A percentile compares a stretch with the other conserved stretches of the same genome.
Conservation (phyloP, 23 red algal species). For the Gracilariopsis chorda region DNA sequence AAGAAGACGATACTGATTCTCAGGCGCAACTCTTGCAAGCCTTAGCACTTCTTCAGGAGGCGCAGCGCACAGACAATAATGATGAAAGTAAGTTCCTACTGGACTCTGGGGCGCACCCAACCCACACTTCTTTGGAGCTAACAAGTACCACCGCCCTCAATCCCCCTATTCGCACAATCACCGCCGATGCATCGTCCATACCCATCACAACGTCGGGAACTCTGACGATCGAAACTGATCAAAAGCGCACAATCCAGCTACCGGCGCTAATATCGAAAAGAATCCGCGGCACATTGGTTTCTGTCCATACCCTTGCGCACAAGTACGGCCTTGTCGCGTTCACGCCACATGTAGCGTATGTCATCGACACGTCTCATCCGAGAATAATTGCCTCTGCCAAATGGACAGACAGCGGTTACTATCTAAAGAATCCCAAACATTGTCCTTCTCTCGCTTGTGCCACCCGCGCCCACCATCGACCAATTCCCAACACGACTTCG, state of each 20-base stretch:
- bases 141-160: too few species aligned
- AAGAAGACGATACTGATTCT: too few species aligned
- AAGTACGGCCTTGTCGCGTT: not conserved
- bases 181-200: too few species aligned
- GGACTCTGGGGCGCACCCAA: not conserved
- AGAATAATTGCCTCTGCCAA: not conserved
- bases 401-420: too few species aligned
- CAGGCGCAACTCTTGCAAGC: too few species aligned
- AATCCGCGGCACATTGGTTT: not conserved
- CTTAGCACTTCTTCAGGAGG: too few species aligned
- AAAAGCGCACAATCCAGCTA: not conserved
- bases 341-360: not conserved
- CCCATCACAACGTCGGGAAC: too few species aligned
- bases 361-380: not conserved
- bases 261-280: not conserved
- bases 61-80: too few species aligned
- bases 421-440: not conserved
- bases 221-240: too few species aligned
- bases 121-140: too few species aligned
- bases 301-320: not conserved
- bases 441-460: not conserved
- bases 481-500: too few species aligned
- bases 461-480: not conserved
- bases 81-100: not conserved
- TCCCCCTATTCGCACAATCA: too few species aligned